phyloP scores from a whole-genome alignment of 176 grass and related monocot genomes.

The Oryza glaberrima region DNA sequence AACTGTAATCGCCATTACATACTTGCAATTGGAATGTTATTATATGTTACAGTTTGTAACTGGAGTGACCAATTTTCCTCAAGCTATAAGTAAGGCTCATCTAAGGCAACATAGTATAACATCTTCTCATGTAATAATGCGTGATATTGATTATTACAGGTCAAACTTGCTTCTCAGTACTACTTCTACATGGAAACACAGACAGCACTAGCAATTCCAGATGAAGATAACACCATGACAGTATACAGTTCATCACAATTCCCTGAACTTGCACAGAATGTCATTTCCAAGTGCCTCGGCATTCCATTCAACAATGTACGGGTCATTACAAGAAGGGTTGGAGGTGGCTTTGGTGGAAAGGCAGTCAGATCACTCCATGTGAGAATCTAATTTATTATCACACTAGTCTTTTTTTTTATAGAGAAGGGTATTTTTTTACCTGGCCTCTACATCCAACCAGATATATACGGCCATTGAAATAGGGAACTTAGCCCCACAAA shows the following conservation, averaged over 20 bases:
- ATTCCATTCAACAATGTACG: slow-evolving; percentile 69
- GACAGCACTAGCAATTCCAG: slow-evolving; percentile 63
- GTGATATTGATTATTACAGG: slow-evolving; percentile 45
- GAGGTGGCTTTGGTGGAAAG: slow-evolving; percentile 81
- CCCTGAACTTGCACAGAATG: slow-evolving; percentile 49
- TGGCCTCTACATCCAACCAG: too few species aligned
- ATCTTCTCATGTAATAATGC: not conserved
- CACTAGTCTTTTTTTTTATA: too few species aligned
- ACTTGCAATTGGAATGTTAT: not conserved
- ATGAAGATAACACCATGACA: slow-evolving; percentile 70
- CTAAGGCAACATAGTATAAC: too few species aligned
- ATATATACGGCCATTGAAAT: too few species aligned
- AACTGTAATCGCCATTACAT: too few species aligned
- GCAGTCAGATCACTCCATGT: slow-evolving; percentile 42
- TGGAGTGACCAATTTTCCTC: not conserved
- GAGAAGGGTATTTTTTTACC: too few species aligned
- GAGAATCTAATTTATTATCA: slow-evolving; percentile 3
- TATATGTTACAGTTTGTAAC: not conserved
- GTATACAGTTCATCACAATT: slow-evolving; percentile 65
- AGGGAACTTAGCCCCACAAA: too few species aligned
- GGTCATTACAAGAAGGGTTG: slow-evolving; percentile 75
- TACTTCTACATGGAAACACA: slow-evolving; percentile 90
- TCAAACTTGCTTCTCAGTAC: slow-evolving; percentile 73
- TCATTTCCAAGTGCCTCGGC: slow-evolving; percentile 67
- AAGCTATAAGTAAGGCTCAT: not conserved